Conservation (phyloP, 306 rosid species). For the Coriaria nepalensis region DNA sequence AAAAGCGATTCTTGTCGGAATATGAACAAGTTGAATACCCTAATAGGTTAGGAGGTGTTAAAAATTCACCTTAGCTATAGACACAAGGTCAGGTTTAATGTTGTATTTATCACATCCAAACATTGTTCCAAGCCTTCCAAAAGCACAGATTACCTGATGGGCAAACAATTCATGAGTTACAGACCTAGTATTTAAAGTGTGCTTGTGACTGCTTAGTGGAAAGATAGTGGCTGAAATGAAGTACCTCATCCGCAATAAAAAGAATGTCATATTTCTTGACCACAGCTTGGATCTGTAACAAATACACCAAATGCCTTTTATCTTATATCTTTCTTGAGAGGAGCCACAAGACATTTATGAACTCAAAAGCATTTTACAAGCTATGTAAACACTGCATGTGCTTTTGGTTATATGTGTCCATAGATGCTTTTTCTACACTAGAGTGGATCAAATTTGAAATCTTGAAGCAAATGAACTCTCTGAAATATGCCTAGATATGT, state of each 20-base stretch:
- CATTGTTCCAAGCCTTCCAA: conserved; percentile 91
- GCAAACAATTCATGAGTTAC: conserved; percentile 8
- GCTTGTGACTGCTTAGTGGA: conserved; percentile 7
- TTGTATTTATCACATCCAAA: conserved; percentile 80
- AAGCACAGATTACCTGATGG: conserved; percentile 79
- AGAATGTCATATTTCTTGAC: conserved; percentile 93
- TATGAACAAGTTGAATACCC: neutral
- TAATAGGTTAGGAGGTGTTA: too few species aligned
- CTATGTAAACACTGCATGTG: too few species aligned
- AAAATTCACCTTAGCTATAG: conserved; percentile 62
- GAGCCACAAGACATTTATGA: too few species aligned
- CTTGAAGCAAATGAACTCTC: too few species aligned
- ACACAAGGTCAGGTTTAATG: conserved; percentile 88
- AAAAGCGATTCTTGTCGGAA: neutral
- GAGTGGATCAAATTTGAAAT: too few species aligned
- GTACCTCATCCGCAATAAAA: conserved; percentile 89
- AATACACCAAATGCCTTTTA: too few species aligned
- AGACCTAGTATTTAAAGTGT: too few species aligned
- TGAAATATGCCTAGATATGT: too few species aligned
- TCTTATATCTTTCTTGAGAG: too few species aligned
- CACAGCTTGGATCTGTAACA: conserved; percentile 68
- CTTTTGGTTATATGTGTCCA: too few species aligned
- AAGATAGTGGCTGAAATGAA: conserved; percentile 1
- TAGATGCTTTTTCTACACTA: too few species aligned
- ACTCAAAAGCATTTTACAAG: too few species aligned